phyloP scores from a whole-genome alignment of 129 eudicot genomes.

The Oenanthe sinensis region DNA sequence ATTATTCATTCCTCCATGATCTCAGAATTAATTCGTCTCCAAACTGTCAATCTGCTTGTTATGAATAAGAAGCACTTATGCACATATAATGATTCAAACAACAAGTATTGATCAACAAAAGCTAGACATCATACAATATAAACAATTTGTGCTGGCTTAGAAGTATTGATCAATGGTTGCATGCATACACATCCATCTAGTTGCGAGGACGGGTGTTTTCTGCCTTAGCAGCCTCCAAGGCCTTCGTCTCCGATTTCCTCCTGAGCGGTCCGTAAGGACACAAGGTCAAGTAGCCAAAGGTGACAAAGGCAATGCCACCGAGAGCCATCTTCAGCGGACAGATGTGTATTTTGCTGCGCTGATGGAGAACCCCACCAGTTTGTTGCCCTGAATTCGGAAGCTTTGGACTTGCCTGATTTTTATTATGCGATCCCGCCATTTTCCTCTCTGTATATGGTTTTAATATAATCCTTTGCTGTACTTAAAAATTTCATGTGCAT shows the following conservation, averaged over 20 bases:
- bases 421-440: constrained; percentile 2
- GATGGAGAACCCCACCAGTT: background rate
- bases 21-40: no score
- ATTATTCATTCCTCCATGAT: no score
- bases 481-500: background rate
- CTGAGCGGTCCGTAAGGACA: constrained; percentile 26
- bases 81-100: background rate
- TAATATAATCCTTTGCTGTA: background rate
- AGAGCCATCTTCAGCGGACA: constrained; percentile 36
- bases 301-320: constrained; percentile 41
- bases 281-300: constrained; percentile 47
- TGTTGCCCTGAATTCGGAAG: constrained; percentile 4
- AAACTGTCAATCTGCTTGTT: no score
- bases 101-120: no score
- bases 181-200: constrained; percentile 10
- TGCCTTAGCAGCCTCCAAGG: constrained; percentile 65
- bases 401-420: constrained; percentile 3
- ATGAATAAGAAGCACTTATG: no score
- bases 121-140: background rate
- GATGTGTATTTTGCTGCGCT: constrained; percentile 19
- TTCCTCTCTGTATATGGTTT: background rate
- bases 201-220: constrained; percentile 49
- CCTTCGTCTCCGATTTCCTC: constrained; percentile 75
- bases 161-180: background rate
- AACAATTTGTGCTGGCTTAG: background rate